Conservation (phyloP, 768 basidiomycete genomes). For the Leccinum disarticulatum region DNA sequence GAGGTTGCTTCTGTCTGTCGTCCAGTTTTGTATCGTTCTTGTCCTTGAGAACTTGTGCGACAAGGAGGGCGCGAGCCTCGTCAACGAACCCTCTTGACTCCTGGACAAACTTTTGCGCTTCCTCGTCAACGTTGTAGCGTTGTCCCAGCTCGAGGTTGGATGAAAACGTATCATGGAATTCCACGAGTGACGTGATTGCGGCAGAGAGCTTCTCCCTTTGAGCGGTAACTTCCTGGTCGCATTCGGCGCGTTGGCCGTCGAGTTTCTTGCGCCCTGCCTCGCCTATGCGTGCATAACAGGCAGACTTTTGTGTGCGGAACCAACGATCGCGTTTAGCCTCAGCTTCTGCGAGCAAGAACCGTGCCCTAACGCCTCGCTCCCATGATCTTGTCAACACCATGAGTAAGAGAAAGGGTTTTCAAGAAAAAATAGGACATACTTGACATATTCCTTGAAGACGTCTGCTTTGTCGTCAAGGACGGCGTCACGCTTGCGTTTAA, state of each 20-base stretch:
- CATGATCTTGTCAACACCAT: slow-evolving; percentile 19
- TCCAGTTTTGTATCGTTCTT: slow-evolving; percentile 9
- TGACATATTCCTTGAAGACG: slow-evolving; percentile 31
- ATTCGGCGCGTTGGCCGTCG: slow-evolving; percentile 28
- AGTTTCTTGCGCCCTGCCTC: slow-evolving; percentile 31
- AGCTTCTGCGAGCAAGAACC: slow-evolving; percentile 26
- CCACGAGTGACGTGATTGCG: slow-evolving; percentile 25
- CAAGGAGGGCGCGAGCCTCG: slow-evolving; percentile 26
- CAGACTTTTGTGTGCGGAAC: slow-evolving; percentile 32
- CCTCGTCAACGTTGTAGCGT: slow-evolving; percentile 26
- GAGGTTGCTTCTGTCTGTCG: not conserved
- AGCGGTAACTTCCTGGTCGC: slow-evolving; percentile 23
- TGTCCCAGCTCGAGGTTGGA: slow-evolving; percentile 28
- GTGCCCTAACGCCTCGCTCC: slow-evolving; percentile 33
- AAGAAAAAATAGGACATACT: slow-evolving; percentile 17
- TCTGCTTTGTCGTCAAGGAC: slow-evolving; percentile 24
- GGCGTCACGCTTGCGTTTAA: slow-evolving; percentile 28
- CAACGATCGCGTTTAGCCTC: slow-evolving; percentile 31
- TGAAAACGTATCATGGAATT: slow-evolving; percentile 21
- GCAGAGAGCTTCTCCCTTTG: slow-evolving; percentile 27
- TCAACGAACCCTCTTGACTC: slow-evolving; percentile 29
- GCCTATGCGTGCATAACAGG: slow-evolving; percentile 29
- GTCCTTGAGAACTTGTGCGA: slow-evolving; percentile 17
- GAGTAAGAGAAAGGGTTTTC: not conserved
- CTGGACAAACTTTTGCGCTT: slow-evolving; percentile 19